Evolutionary conservation across 352 stramenopile genomes (phyloP).

Genomic region (Globisporangium lucens): DNA sequence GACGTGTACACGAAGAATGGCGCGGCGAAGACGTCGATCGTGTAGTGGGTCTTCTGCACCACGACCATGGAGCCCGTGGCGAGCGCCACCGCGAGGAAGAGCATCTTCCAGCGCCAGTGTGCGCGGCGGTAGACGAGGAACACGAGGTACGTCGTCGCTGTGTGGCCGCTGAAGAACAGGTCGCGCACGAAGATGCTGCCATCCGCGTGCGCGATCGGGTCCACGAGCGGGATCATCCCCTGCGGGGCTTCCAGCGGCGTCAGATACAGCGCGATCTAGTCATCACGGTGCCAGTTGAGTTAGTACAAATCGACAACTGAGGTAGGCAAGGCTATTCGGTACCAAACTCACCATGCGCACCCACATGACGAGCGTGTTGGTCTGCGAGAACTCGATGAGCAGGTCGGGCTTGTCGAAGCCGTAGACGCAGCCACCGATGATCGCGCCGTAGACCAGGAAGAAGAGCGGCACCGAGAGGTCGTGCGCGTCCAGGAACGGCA

Average conservation of each 20-base stretch:
- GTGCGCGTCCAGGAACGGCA: slow-evolving; percentile 19
- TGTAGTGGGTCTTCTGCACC: slow-evolving; percentile 36
- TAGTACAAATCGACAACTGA: neutral
- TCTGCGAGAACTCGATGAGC: slow-evolving; percentile 33
- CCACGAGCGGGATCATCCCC: slow-evolving; percentile 26
- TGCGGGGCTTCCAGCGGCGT: slow-evolving; percentile 27
- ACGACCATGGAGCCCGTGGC: slow-evolving; percentile 27
- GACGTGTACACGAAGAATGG: slow-evolving; percentile 36
- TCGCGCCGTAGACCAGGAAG: slow-evolving; percentile 29
- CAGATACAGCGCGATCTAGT: slow-evolving; percentile 28
- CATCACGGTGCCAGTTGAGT: neutral
- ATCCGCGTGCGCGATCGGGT: slow-evolving; percentile 28
- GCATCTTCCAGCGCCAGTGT: slow-evolving; percentile 23
- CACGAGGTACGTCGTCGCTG: slow-evolving; percentile 27
- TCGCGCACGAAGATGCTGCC: slow-evolving; percentile 29
- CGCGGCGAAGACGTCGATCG: slow-evolving; percentile 33
- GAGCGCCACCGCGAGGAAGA: slow-evolving; percentile 23
- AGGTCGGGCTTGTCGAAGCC: slow-evolving; percentile 29
- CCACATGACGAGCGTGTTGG: slow-evolving; percentile 30
- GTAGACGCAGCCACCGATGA: slow-evolving; percentile 26
- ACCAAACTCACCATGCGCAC: slow-evolving; percentile 27
- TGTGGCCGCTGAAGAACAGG: slow-evolving; percentile 42
- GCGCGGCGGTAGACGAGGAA: slow-evolving; percentile 28
- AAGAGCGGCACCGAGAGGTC: slow-evolving; percentile 30
- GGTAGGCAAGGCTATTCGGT: neutral